phyloP scores from a whole-genome alignment of 768 basidiomycete genomes.

The Suillus hirtellus region DNA sequence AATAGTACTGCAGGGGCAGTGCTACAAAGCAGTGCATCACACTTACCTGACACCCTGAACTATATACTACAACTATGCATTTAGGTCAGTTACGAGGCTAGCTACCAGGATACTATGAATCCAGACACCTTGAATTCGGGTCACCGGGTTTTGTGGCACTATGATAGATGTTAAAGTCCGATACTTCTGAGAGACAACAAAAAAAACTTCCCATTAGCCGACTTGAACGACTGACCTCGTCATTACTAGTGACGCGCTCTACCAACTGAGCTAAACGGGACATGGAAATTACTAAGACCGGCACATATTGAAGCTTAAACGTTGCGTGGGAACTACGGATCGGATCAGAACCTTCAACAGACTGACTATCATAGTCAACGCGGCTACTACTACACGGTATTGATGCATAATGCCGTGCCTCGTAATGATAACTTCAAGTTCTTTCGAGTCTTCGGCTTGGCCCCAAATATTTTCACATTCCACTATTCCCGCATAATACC shows the following conservation, averaged over 20 bases:
- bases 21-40: neutral
- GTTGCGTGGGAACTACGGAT: neutral
- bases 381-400: too few relatives aligned
- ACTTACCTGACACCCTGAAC: neutral
- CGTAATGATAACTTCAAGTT: too few relatives aligned
- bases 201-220: conserved; percentile 39
- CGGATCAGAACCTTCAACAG: too few relatives aligned
- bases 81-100: neutral
- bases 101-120: too few relatives aligned
- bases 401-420: too few relatives aligned
- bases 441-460: too few relatives aligned
- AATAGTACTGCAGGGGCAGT: neutral
- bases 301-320: neutral
- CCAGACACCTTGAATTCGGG: neutral
- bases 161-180: too few relatives aligned
- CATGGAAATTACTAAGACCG: neutral
- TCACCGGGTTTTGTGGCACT: neutral
- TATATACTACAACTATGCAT: neutral
- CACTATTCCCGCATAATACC: too few relatives aligned
- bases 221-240: conserved; percentile 45
- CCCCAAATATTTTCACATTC: too few relatives aligned
- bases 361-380: too few relatives aligned
- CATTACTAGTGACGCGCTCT: conserved; percentile 53
- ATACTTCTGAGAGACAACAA: conserved; percentile 9
- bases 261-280: conserved; percentile 20